Conservation (phyloP, 768 basidiomycete species). For the Galerina sulciceps region DNA sequence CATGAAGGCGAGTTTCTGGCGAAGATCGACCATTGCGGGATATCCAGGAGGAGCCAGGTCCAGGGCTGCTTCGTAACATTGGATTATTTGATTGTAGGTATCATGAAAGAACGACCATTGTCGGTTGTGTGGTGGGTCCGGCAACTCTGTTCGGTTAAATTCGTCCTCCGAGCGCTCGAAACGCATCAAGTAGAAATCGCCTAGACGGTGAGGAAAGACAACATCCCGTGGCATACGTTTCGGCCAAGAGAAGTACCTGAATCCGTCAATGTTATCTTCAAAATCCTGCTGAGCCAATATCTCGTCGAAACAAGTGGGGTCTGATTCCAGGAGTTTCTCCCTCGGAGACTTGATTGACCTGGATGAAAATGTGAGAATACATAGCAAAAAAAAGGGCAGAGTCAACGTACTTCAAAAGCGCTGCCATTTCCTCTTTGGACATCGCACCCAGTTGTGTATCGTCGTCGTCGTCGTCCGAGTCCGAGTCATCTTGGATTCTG, state of each 20-base stretch:
- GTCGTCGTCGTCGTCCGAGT: not conserved
- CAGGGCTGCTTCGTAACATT: not conserved
- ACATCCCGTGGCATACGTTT: not conserved
- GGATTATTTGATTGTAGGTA: not conserved
- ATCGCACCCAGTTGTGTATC: too few relatives aligned
- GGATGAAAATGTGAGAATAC: not conserved
- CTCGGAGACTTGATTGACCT: not conserved
- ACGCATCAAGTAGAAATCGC: not conserved
- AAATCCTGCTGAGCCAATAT: not conserved
- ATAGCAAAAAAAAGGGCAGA: not conserved
- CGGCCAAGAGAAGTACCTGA: not conserved
- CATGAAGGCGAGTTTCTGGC: not conserved
- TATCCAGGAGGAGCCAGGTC: not conserved
- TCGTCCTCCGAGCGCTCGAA: not conserved
- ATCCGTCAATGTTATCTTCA: not conserved
- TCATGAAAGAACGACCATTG: not conserved
- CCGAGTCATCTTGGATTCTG: not conserved
- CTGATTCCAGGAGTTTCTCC: not conserved
- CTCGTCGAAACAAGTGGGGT: not conserved
- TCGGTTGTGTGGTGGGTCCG: not conserved
- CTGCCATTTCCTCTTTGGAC: too few relatives aligned
- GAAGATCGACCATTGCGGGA: not conserved
- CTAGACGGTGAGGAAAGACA: not conserved
- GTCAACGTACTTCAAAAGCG: too few relatives aligned
- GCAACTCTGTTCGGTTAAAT: not conserved